Evolutionary conservation across 2,329 filamentous ascomycete genomes (phyloP), one percentile per base, ranked within the genome.

Genomic region (Trichoderma polysporum): DNA sequence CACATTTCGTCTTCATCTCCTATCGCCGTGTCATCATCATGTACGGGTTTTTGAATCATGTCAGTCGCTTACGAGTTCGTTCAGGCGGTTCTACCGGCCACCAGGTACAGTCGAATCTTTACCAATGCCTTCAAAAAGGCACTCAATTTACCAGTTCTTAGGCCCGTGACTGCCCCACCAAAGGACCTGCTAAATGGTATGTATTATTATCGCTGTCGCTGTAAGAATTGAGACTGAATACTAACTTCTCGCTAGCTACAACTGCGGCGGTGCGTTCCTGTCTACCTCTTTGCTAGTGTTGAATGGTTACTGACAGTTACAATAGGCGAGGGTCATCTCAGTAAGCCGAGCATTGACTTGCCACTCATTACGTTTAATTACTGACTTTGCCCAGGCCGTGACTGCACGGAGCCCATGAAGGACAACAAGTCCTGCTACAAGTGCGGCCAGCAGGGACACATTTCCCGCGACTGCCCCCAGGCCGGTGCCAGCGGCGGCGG

Each of bases 331-430:
- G 91, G 92, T 73, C 92, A 94, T 80, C 90, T 94, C 81, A 92
- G 90, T 91, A 84, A 82, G 88, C 83, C 61, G 25, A 25, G n/a
- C 5, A n/a, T 15, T 17, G 17, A 27, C n/a, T 35, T 10, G 29
- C 31, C 31, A 12, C 29, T 31, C 4, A 9, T 19, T 31, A 45
- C 29, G 17, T 19, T 47, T 31, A 17, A 19, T 41, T 41, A 54
- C n/a, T 70, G 62, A 63, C 37, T 4, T n/a, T 68, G 13, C 27
- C 58, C 70, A 91, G 90, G 91, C 86, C 92, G 94, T 80, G 94
- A 98, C 78, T 98, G 94, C 86, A 89, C 91, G 70, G 89, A 92
- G 79, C 90, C 93, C 69, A 88, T 91, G 76, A 97, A 97, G 85
- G 93, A 97, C 82, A 93, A 82, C 79, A 88, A 91, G 84, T 86